Conservation (phyloP, 2,329 filamentous ascomycete genomes). For the Remersonia thermophila region DNA sequence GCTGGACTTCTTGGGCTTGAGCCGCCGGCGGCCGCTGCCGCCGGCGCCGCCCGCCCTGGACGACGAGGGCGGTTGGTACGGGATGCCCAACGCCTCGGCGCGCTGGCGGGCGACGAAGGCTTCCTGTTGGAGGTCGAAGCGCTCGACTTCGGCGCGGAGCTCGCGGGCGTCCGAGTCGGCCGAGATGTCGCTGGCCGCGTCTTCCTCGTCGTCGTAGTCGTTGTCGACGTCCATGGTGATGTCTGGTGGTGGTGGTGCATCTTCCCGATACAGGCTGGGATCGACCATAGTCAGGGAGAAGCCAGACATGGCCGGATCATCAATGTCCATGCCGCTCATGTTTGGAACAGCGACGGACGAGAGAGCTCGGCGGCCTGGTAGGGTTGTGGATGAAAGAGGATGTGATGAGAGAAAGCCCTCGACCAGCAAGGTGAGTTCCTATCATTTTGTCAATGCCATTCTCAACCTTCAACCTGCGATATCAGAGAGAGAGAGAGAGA, state of each 20-base stretch:
- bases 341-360: not conserved
- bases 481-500: no score
- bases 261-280: slow-evolving; percentile 6
- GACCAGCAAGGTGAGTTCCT: no score
- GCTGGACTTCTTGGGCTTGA: slow-evolving; percentile 9
- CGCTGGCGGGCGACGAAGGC: slow-evolving; percentile 23
- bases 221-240: slow-evolving; percentile 12
- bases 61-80: slow-evolving; percentile 6
- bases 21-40: not conserved
- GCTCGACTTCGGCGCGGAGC: slow-evolving; percentile 27
- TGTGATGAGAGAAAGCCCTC: no score
- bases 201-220: slow-evolving; percentile 18
- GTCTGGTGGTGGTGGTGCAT: not conserved
- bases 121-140: slow-evolving; percentile 25
- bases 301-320: slow-evolving; percentile 1
- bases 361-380: no score
- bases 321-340: slow-evolving; percentile 13
- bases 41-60: slow-evolving; percentile 2
- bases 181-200: slow-evolving; percentile 20
- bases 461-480: no score
- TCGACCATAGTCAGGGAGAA: slow-evolving; percentile 10
- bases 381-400: no score
- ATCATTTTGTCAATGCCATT: no score
- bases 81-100: slow-evolving; percentile 10
- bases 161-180: slow-evolving; percentile 31